A percentile compares a stretch with the other conserved stretches of the same genome.
These are phyloP conservation scores for Arthromyces matolae DNA, from an alignment of 768 basidiomycete species.

Conservation along the genomic window DNA sequence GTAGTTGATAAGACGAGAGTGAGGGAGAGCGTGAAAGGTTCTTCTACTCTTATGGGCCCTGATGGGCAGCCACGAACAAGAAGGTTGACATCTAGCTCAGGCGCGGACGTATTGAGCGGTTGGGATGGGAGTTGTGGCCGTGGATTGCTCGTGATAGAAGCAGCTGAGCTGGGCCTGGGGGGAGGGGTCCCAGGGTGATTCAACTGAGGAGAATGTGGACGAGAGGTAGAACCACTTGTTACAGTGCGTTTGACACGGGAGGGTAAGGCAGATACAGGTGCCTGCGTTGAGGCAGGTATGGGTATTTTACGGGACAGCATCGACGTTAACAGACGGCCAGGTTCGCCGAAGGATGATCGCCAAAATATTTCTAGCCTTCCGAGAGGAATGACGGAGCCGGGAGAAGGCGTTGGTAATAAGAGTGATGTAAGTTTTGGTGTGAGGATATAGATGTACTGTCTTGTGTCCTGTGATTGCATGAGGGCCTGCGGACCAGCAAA, in stretches of 20 bases:
- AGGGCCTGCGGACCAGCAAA: conserved; percentile 64
- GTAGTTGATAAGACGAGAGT: conserved; percentile 48
- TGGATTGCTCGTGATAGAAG: conserved; percentile 31
- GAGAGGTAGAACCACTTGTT: conserved; percentile 37
- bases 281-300: conserved; percentile 38
- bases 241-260: conserved; percentile 64
- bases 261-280: conserved; percentile 70
- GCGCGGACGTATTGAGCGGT: conserved; percentile 18
- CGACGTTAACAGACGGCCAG: conserved; percentile 83
- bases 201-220: conserved; percentile 58
- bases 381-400: conserved; percentile 73
- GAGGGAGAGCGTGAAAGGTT: conserved; percentile 57
- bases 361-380: conserved; percentile 89
- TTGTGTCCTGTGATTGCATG: conserved; percentile 79
- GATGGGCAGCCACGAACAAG: conserved; percentile 48
- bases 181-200: conserved; percentile 41
- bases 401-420: conserved; percentile 47
- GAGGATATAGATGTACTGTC: conserved; percentile 87
- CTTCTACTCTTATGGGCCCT: conserved; percentile 43
- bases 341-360: conserved; percentile 82
- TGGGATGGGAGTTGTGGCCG: conserved; percentile 33
- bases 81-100: conserved; percentile 57
- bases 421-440: conserved; percentile 44
- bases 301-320: conserved; percentile 83
- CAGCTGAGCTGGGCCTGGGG: conserved; percentile 38